Base-by-base conservation (phyloP, 345 rosid species). In the Syzygium aromaticum region DNA sequence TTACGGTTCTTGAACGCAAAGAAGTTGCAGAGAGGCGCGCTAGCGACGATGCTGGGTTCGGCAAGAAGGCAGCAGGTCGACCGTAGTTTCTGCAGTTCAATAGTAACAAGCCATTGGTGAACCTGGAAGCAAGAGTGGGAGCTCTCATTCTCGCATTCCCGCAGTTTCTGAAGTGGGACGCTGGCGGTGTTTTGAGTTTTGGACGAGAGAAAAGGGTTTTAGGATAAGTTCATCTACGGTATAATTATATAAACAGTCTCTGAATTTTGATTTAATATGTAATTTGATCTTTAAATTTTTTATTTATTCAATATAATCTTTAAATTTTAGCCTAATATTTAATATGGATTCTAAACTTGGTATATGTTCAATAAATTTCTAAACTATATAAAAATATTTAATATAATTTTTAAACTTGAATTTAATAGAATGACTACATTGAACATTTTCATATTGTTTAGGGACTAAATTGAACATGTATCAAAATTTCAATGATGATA, bases 121-220 rank as follows among this genome's bases (percentile, higher is more conserved):
- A 51, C 38, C 88, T 85, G 88, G 43, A 84, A 56, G 77, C 53
- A 61, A 30, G 89, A 78, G 87, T 83, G 25, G 92, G 63, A 63
- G 87, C 27, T 25, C 82, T 54, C 87, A 86, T 86, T 14, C n/a
- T 53, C 57, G 82, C 61, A 19, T 33, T 73, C 80, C 80, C 80
- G 80, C 49, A 73, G 80, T 73, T 33, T 73, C 80, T 9, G 25
- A 33, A 73, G 23, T 73, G 49, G 23, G 7, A 73, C 25, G 80
- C 49, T 33, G 80, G 49, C 9, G 80, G 49, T 17, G 80, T 73
- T 19, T 19, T 22, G 13, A 19, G 80, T 19, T 19, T 19, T 33
- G 46, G 23, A 33, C 13, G 40, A 3, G 40, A 3, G 25, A 33
- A 25, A 8, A 4, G 46, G 78, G 13, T 67, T 67, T 73, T 73